A percentile compares a stretch with the other conserved stretches of the same genome.
Evolutionary conservation across 768 basidiomycete species (phyloP).

Genomic region (Auricularia heimuer): DNA sequence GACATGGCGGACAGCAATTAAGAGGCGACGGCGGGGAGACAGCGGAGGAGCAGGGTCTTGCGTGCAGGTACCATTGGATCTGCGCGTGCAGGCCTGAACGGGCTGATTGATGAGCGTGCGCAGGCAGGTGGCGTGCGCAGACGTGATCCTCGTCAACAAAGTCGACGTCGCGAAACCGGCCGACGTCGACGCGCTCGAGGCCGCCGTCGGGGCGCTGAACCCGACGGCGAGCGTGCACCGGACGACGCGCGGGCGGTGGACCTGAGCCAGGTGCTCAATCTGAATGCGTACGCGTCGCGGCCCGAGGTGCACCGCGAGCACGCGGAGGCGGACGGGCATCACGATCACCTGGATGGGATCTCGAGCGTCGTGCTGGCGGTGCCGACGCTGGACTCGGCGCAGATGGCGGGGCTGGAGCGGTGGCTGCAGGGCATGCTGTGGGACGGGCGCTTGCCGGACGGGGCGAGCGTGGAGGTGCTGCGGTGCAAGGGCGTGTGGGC

Average conservation of each 20-base stretch:
- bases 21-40: slow-evolving; percentile 55
- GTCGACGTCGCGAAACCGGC: slow-evolving; percentile 54
- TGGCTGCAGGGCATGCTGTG: slow-evolving; percentile 80
- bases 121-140: slow-evolving; percentile 90
- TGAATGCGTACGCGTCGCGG: slow-evolving; percentile 65
- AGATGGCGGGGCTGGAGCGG: slow-evolving; percentile 50
- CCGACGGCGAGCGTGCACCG: slow-evolving; percentile 65
- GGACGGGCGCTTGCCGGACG: slow-evolving; percentile 50
- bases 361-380: slow-evolving; percentile 59
- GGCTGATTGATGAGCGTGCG: background rate
- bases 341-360: slow-evolving; percentile 53
- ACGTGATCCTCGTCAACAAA: slow-evolving; percentile 91
- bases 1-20: slow-evolving; percentile 55
- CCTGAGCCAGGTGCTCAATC: slow-evolving; percentile 64
- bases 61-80: background rate
- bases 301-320: slow-evolving; percentile 25
- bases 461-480: slow-evolving; percentile 35
- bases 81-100: background rate
- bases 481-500: slow-evolving; percentile 82
- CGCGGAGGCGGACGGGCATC: slow-evolving; percentile 14
- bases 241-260: slow-evolving; percentile 66
- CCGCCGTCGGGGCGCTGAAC: slow-evolving; percentile 64
- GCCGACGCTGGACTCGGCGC: slow-evolving; percentile 43
- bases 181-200: slow-evolving; percentile 40
- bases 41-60: background rate